Percentiles rank a stretch among this genome's conserved stretches.
Evolutionary conservation across 176 grass and related monocot genomes (phyloP).

Genomic region (Guadua angustifolia): DNA sequence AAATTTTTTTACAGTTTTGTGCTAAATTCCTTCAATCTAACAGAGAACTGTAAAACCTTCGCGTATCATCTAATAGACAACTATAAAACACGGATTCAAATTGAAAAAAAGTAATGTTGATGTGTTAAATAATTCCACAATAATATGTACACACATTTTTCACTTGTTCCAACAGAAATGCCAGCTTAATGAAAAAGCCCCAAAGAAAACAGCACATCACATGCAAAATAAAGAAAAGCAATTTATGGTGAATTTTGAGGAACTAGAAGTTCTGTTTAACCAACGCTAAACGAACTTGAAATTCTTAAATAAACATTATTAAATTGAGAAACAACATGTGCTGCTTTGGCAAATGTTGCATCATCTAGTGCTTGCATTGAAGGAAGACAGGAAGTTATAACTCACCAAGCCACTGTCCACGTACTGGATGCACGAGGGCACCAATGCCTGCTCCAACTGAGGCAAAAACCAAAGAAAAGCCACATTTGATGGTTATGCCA

Average conservation of each 20-base stretch:
- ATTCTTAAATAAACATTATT: background rate
- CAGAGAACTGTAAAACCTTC: background rate
- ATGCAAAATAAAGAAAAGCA: background rate
- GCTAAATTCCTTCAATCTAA: constrained; percentile 12
- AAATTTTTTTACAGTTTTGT: background rate
- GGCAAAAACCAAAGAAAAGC: constrained; percentile 89
- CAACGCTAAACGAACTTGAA: background rate
- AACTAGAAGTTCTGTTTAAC: background rate
- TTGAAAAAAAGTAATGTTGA: background rate
- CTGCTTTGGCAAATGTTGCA: background rate
- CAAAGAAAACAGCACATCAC: background rate
- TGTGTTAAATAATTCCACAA: background rate
- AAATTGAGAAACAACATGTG: background rate
- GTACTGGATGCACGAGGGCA: constrained; percentile 75
- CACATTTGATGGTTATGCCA: constrained; percentile 77
- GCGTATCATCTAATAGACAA: background rate
- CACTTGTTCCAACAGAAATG: background rate
- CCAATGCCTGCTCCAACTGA: constrained; percentile 86
- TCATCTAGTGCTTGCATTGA: constrained; percentile 11
- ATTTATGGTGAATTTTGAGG: background rate
- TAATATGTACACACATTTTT: background rate
- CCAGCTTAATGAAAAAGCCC: background rate
- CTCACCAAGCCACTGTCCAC: constrained; percentile 95
- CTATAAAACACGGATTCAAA: background rate
- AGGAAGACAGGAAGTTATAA: constrained; percentile 36